phyloP scores from a whole-genome alignment of 1,284 basidiomycete species.

The Naganishia albida region DNA sequence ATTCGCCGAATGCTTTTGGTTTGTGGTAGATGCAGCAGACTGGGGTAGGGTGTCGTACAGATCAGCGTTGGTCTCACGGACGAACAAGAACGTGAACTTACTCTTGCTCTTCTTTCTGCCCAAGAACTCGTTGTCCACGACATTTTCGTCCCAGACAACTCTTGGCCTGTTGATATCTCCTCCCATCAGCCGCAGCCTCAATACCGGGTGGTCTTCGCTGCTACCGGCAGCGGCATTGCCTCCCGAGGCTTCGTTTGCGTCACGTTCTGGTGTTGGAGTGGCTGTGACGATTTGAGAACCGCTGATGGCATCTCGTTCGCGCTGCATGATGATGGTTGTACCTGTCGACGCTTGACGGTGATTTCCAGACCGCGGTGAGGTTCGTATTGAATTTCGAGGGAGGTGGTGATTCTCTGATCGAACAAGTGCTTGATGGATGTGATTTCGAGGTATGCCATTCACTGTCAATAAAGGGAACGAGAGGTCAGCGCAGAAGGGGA shows the following conservation, averaged over 20 bases:
- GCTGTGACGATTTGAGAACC: constrained; percentile 44
- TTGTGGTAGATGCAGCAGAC: constrained; percentile 59
- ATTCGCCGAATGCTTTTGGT: constrained; percentile 54
- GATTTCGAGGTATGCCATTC: too few relatives aligned
- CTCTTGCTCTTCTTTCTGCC: constrained; percentile 58
- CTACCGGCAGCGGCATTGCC: background rate
- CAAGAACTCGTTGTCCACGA: constrained; percentile 57
- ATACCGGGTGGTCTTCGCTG: constrained; percentile 39
- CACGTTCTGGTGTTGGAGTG: constrained; percentile 34
- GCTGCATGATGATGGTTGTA: constrained; percentile 13
- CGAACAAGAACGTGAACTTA: constrained; percentile 38
- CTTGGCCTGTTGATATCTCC: constrained; percentile 42
- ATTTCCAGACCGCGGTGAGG: background rate
- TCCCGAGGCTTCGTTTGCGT: constrained; percentile 15
- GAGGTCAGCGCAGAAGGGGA: too few relatives aligned
- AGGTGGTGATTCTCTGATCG: too few relatives aligned
- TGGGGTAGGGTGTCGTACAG: constrained; percentile 30
- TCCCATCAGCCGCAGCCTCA: constrained; percentile 47
- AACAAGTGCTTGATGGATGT: too few relatives aligned
- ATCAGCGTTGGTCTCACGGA: background rate
- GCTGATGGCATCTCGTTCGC: constrained; percentile 31
- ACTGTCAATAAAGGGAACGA: too few relatives aligned
- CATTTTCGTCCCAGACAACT: constrained; percentile 55
- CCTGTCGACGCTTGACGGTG: background rate
- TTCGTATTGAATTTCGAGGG: background rate